These are phyloP conservation scores for Eucalyptus grandis DNA, from an alignment of 345 rosid species.

Conservation along the genomic window DNA sequence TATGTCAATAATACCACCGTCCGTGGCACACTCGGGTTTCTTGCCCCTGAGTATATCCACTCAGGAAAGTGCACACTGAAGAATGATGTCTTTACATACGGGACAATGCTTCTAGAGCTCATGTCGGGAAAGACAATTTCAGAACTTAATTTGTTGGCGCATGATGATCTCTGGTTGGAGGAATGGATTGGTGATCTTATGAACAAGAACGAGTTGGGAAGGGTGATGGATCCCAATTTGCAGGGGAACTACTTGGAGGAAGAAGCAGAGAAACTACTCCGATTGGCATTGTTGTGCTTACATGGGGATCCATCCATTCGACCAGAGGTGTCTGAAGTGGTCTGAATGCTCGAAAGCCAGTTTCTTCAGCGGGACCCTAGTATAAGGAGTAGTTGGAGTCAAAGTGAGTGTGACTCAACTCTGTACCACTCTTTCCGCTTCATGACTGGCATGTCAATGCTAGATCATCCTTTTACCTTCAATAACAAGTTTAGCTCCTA, in stretches of 20 bases:
- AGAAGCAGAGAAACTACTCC: neutral
- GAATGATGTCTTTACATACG: neutral
- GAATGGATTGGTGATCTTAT: neutral
- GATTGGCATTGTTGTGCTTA: neutral
- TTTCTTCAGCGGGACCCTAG: too few species aligned
- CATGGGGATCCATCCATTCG: neutral
- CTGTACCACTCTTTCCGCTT: neutral
- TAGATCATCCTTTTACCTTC: neutral
- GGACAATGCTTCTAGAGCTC: neutral
- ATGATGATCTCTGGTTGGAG: neutral
- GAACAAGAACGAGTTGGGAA: neutral
- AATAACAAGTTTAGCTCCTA: neutral
- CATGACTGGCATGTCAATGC: neutral
- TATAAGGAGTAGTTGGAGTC: neutral
- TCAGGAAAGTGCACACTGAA: neutral
- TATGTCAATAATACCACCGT: neutral
- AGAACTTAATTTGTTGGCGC: neutral
- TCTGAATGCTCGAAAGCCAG: too few species aligned
- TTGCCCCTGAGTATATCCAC: neutral
- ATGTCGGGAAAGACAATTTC: neutral
- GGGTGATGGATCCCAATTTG: neutral
- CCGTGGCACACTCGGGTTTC: neutral
- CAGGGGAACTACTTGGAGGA: neutral
- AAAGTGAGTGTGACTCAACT: neutral
- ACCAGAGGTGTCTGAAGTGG: neutral